Base-by-base conservation (phyloP, 345 rosid species). In the Raphanus sativus region DNA sequence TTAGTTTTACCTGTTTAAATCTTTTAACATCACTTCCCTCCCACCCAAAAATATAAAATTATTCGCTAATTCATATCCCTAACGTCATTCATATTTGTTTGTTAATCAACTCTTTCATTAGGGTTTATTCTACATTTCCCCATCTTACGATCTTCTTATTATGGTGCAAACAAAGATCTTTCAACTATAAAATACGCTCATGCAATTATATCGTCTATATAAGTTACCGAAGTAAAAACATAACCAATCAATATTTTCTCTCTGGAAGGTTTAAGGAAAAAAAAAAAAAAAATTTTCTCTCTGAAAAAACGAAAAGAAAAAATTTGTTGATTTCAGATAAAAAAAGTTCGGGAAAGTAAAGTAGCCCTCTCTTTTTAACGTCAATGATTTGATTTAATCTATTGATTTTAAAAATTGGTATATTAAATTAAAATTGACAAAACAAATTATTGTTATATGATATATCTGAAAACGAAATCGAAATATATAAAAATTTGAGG, bases 391-490 rank as follows among this genome's bases (percentile, higher is more conserved):
- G 9, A n/a, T 12, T 26, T 28, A 61, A 59, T 60, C 56, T 71
- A 38, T 28, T 12, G 26, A 32, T 48, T 12, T 17, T 1, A 21
- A 10, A 62, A 42, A 73, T 26, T 6, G 54, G 58, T 40, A 32
- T 30, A 13, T 59, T 28, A 3, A 12, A 64, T 34, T 25, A 33
- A 54, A n/a, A 28, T 45, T 24, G 58, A 40, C 59, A 65, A 65
- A 64, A 12, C 48, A 13, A 75, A 66, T 67, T 30, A 54, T 25
- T 74, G 17, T 13, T 50, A n/a, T 50, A 77, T 74, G 17, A 4
- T 50, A n/a, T 50, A 77, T 76, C 65, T 62, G 65, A 77, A 72
- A 62, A 40, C 32, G 61, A 69, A 21, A 68, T 52, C 25, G 59
- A 16, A 16, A 52, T 16, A 16, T 36, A 63, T 1, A 70, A 32